Conservation (phyloP, 106 monocot genomes). For the Cymbidium sinense region DNA sequence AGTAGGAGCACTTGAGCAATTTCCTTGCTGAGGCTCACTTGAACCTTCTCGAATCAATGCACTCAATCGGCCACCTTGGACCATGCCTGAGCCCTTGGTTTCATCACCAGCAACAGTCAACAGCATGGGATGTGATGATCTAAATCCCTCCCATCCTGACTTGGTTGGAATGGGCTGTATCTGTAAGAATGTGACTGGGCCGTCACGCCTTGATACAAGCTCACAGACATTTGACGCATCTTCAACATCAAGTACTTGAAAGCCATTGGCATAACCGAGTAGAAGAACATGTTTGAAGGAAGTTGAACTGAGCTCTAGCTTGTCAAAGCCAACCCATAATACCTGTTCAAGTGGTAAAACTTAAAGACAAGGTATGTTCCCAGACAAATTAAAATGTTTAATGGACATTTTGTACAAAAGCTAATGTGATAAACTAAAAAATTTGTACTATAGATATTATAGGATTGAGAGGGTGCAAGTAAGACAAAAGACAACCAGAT, state of each 20-base stretch:
- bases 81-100: slow-evolving; percentile 70
- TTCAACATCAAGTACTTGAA: slow-evolving; percentile 97
- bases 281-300: slow-evolving; percentile 75
- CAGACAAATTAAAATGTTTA: not conserved
- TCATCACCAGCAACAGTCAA: slow-evolving; percentile 93
- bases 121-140: slow-evolving; percentile 78
- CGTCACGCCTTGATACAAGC: slow-evolving; percentile 90
- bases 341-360: slow-evolving; percentile 38
- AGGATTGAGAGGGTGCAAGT: not conserved
- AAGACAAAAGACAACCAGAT: not conserved
- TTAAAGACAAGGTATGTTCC: not conserved
- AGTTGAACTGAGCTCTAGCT: slow-evolving; percentile 57
- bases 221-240: slow-evolving; percentile 93
- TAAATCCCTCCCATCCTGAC: slow-evolving; percentile 64
- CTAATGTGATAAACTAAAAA: too few species aligned
- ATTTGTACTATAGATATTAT: not conserved
- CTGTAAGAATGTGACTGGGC: slow-evolving; percentile 91
- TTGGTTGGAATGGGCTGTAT: slow-evolving; percentile 56
- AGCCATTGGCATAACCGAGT: slow-evolving; percentile 86
- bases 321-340: slow-evolving; percentile 94
- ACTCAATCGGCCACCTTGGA: slow-evolving; percentile 82
- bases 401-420: not conserved
- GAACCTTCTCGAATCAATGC: slow-evolving; percentile 58
- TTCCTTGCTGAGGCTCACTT: slow-evolving; percentile 40
- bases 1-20: slow-evolving; percentile 58